A percentile compares a stretch with the other conserved stretches of the same genome.
phyloP scores from a whole-genome alignment of 2,329 filamentous ascomycete genomes.

The Madurella fahalii region DNA sequence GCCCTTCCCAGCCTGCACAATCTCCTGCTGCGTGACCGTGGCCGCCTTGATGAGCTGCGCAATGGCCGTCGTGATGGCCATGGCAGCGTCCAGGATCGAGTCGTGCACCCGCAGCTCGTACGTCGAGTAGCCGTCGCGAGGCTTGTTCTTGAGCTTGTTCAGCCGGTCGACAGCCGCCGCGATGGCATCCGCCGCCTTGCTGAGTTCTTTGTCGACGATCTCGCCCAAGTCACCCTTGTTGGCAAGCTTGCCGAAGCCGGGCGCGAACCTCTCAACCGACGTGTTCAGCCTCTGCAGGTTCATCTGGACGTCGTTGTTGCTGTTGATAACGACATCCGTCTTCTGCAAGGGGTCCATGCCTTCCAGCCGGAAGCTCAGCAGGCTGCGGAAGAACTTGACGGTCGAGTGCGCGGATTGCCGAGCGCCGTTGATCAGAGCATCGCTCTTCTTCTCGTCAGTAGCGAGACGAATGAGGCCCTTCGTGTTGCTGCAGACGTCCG shows the following conservation, averaged over 20 bases:
- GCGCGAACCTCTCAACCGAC: constrained; percentile 85
- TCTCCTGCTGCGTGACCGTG: constrained; percentile 89
- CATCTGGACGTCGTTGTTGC: constrained; percentile 93
- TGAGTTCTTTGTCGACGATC: constrained; percentile 85
- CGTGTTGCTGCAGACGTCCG: constrained; percentile 92
- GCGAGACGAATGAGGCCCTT: constrained; percentile 92
- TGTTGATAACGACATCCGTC: constrained; percentile 95
- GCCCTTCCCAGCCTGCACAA: constrained; percentile 87
- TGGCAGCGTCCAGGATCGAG: constrained; percentile 86
- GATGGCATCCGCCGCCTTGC: constrained; percentile 91
- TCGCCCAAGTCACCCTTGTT: constrained; percentile 85
- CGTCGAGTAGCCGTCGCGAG: constrained; percentile 89
- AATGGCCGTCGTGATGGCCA: constrained; percentile 91
- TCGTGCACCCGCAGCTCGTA: constrained; percentile 97
- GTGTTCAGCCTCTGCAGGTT: constrained; percentile 92
- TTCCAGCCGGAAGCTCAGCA: constrained; percentile 91
- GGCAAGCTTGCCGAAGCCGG: constrained; percentile 76
- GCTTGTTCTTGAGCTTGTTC: constrained; percentile 91
- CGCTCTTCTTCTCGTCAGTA: constrained; percentile 90
- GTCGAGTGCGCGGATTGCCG: constrained; percentile 81
- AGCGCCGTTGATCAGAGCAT: constrained; percentile 76
- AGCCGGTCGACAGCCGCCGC: constrained; percentile 86
- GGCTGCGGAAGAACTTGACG: constrained; percentile 88
- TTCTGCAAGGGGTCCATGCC: constrained; percentile 87
- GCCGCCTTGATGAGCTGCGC: constrained; percentile 92